Percentiles rank a stretch among this genome's conserved stretches.
Evolutionary conservation across 495 filamentous ascomycete species (phyloP).

Genomic region (Pyronema omphalodes): DNA sequence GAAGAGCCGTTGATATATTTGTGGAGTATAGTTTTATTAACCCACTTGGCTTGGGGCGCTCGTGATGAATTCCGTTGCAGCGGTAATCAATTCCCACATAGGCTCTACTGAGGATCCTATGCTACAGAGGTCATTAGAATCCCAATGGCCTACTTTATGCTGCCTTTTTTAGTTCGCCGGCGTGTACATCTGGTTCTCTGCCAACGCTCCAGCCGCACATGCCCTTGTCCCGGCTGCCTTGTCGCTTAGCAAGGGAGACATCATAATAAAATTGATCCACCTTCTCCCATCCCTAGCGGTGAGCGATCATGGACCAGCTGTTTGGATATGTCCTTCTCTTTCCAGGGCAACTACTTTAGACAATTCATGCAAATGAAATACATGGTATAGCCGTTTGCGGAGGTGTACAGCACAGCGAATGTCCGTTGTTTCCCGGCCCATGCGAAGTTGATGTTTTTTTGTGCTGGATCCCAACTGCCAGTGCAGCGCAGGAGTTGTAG

Average conservation of each 20-base stretch:
- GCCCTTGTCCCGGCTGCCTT: no score
- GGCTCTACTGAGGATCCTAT: background rate
- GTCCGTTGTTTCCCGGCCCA: background rate
- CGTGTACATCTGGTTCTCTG: no score
- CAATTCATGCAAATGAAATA: background rate
- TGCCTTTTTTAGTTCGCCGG: no score
- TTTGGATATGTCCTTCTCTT: no score
- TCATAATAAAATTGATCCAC: no score
- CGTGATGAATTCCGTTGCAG: background rate
- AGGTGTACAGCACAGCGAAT: background rate
- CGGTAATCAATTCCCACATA: background rate
- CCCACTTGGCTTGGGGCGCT: background rate
- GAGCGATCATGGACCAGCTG: no score
- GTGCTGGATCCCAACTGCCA: constrained; percentile 11
- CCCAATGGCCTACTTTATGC: no score
- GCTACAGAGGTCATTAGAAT: no score
- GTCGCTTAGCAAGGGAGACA: no score
- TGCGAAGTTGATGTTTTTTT: background rate
- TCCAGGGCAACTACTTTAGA: background rate
- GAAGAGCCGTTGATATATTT: background rate
- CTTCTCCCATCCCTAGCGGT: no score
- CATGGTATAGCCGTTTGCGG: background rate
- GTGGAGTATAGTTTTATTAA: background rate
- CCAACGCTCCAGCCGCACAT: no score
- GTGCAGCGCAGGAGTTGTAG: no score